Base-by-base conservation (phyloP, 306 rosid species). In the Mimosa pudica region DNA sequence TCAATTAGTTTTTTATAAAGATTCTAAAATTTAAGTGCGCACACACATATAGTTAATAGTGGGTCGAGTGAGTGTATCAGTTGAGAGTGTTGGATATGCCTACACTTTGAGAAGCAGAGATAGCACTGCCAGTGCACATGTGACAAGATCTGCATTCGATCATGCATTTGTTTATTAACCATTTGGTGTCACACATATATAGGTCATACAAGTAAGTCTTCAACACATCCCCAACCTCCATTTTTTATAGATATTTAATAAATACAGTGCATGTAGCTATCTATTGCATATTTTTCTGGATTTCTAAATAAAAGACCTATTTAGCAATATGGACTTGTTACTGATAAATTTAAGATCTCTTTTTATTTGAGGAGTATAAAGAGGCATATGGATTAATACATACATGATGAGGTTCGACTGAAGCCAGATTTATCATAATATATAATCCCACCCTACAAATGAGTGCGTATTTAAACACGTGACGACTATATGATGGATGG, bases 141-240 rank as follows among this genome's bases (percentile, higher is more conserved):
- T 77, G 82, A 77, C 77, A 36, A 55, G 66, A 66, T 73, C 55
- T 49, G 79, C 82, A 63, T 70, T 71, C 67, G 85, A 54, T 81
- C 68, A 70, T 72, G 81, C 13, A 55, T 70, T 42, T 76, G 49
- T 76, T 69, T 76, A 60, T 5, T n/a, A 33, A 10, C 44, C 46
- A 33, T 12, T 7, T 17, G 10, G 14, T 12, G 66, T 74, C 79
- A 51, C 74, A 24, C 1, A 65, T 38, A 38, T 38, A 38, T 32
- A 54, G 52, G 76, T 66, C 80, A 66, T 33, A n/a, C 14, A 10
- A 48, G 17, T 81, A 77, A 76, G 61, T 81, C 70, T 76, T 24
- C 30, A 24, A 47, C 36, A 13, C 36, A 64, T 35, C 10, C 38
- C 38, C 18, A 20, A 7, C 65, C 14, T 24, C 65, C 33, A 0